Evolutionary conservation across 1,284 basidiomycete genomes (phyloP).

Genomic region (Trametes polyzona): DNA sequence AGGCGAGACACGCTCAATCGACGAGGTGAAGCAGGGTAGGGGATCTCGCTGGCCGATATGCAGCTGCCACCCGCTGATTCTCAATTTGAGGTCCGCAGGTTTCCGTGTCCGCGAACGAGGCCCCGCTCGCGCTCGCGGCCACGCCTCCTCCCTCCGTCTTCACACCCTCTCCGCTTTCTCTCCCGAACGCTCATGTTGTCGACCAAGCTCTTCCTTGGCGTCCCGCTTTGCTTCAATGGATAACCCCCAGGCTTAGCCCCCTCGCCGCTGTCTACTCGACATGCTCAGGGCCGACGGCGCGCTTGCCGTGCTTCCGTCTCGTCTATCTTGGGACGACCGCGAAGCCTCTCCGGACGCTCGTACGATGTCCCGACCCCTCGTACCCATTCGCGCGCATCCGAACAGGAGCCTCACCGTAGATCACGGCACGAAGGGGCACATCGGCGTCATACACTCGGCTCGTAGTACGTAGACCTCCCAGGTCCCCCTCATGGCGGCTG

Average conservation of each 20-base stretch:
- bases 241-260: neutral
- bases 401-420: neutral
- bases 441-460: neutral
- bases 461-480: neutral
- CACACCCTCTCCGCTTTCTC: neutral
- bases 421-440: neutral
- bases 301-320: neutral
- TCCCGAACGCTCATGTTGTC: neutral
- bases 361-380: neutral
- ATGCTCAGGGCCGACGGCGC: neutral
- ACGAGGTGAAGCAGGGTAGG: too few species aligned
- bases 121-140: conserved; percentile 3
- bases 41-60: too few species aligned
- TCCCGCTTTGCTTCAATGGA: neutral
- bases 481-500: conserved; percentile 4
- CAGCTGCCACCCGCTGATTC: neutral
- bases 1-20: too few species aligned
- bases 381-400: neutral
- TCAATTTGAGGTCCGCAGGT: conserved; percentile 24
- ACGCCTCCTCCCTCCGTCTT: neutral
- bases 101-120: conserved; percentile 18
- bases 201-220: neutral
- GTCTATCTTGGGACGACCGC: neutral
- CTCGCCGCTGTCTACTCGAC: too few species aligned
- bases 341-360: neutral